Conservation (phyloP, 805 yeast species). For the Saccharomyces paradoxus region DNA sequence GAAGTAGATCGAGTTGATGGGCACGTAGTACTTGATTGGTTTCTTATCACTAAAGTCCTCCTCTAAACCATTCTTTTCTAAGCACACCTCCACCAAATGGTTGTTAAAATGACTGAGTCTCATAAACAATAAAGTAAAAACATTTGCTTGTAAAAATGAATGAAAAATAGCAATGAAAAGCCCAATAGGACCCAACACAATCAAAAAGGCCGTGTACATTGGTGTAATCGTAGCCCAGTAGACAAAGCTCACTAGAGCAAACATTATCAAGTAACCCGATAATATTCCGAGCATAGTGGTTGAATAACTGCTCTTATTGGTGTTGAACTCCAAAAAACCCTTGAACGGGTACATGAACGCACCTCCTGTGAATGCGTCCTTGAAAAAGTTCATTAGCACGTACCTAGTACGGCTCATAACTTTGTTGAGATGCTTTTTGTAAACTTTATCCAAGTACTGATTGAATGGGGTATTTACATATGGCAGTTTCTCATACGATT, state of each 20-base stretch:
- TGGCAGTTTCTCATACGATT: conserved; percentile 16
- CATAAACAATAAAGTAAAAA: conserved; percentile 27
- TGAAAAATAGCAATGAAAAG: conserved; percentile 23
- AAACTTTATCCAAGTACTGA: conserved; percentile 9
- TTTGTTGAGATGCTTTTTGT: conserved; percentile 9
- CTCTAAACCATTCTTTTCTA: conserved; percentile 9
- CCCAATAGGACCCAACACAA: conserved; percentile 27
- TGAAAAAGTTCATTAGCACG: conserved; percentile 16
- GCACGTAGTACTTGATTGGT: conserved; percentile 25
- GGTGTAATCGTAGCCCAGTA: conserved; percentile 28
- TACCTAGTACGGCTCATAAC: conserved; percentile 6
- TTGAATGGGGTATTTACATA: conserved; percentile 7
- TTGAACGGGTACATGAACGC: conserved; percentile 21
- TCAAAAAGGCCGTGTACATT: conserved; percentile 21
- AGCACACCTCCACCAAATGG: conserved; percentile 9
- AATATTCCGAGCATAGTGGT: conserved; percentile 6
- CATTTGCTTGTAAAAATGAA: conserved; percentile 25
- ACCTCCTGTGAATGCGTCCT: conserved; percentile 16
- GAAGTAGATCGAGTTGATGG: conserved; percentile 19
- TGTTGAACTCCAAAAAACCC: conserved; percentile 16
- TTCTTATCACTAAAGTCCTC: background rate
- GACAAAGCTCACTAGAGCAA: conserved; percentile 13
- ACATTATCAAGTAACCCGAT: conserved; percentile 14
- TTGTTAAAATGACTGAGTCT: conserved; percentile 22
- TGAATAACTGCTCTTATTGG: conserved; percentile 11